A percentile compares a stretch with the other conserved stretches of the same genome.
Evolutionary conservation across 1,284 basidiomycete genomes (phyloP).

Genomic region (Sporisorium iseilematis-ciliati): DNA sequence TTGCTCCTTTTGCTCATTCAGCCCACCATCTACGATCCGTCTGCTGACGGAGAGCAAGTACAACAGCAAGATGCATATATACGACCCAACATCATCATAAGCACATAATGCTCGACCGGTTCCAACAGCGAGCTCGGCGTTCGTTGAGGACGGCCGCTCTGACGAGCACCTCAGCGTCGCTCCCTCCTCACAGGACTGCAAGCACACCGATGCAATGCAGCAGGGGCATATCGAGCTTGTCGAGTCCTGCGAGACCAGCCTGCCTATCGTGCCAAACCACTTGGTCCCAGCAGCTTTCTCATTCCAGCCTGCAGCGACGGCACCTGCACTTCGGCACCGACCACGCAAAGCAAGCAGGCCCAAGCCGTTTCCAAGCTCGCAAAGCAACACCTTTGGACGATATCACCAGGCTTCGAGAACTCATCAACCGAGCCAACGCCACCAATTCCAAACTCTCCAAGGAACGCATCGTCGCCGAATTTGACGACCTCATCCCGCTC

Average conservation of each 20-base stretch:
- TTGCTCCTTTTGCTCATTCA: constrained; percentile 1
- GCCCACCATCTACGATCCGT: background rate
- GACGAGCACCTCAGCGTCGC: background rate
- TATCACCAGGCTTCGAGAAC: constrained; percentile 44
- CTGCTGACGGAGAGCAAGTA: background rate
- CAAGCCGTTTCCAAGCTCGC: constrained; percentile 6
- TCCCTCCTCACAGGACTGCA: background rate
- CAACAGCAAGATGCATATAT: background rate
- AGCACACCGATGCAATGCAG: background rate
- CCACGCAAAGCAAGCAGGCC: constrained; percentile 11
- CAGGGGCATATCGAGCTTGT: background rate
- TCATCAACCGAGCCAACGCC: constrained; percentile 46
- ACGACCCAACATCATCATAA: background rate
- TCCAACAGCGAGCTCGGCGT: constrained; percentile 9
- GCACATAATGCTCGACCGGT: constrained; percentile 16
- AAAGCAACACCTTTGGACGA: constrained; percentile 37
- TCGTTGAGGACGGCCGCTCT: constrained; percentile 13
- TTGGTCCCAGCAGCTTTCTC: background rate
- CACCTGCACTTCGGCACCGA: constrained; percentile 19
- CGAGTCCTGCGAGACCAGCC: background rate
- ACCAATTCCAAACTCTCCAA: constrained; percentile 49
- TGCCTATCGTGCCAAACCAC: background rate
- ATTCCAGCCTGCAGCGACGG: background rate
- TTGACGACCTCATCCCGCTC: constrained; percentile 35
- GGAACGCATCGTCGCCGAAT: constrained; percentile 38